phyloP scores from a whole-genome alignment of 805 yeast genomes.

The Suhomyces faveliae region DNA sequence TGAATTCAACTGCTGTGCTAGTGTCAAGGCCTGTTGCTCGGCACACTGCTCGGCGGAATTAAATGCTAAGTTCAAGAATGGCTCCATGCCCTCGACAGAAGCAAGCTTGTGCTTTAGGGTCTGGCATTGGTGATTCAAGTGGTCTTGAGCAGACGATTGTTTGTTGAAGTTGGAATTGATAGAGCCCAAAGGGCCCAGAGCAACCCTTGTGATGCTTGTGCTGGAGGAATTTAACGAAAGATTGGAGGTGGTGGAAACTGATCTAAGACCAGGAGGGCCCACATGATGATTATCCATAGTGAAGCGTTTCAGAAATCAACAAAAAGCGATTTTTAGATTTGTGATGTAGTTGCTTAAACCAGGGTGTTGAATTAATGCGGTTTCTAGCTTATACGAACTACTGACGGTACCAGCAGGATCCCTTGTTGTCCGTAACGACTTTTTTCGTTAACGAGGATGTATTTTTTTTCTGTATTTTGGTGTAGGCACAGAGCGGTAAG shows the following conservation, averaged over 20 bases:
- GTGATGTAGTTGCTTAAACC: background rate
- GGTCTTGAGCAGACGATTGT: conserved; percentile 60
- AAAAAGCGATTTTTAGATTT: no score
- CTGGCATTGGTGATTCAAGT: conserved; percentile 66
- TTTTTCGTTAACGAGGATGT: conserved; percentile 1
- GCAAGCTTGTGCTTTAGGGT: conserved; percentile 55
- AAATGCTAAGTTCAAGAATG: conserved; percentile 63
- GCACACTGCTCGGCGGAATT: conserved; percentile 64
- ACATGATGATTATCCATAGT: conserved; percentile 1
- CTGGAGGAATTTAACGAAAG: conserved; percentile 30
- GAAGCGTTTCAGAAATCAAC: no score
- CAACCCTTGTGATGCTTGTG: conserved; percentile 38
- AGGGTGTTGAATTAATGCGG: background rate
- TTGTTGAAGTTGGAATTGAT: conserved; percentile 57
- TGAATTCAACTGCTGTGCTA: conserved; percentile 41
- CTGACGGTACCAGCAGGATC: conserved; percentile 2
- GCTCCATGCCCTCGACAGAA: conserved; percentile 62
- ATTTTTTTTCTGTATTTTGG: conserved; percentile 2
- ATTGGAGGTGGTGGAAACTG: conserved; percentile 35
- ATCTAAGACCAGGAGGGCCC: conserved; percentile 32
- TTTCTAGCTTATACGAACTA: background rate
- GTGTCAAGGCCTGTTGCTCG: conserved; percentile 65
- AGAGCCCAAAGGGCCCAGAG: conserved; percentile 47
- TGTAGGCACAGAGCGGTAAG: background rate
- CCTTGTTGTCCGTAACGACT: background rate